Conservation (phyloP, 202 grass and related monocot species). For the Carex arenaria region DNA sequence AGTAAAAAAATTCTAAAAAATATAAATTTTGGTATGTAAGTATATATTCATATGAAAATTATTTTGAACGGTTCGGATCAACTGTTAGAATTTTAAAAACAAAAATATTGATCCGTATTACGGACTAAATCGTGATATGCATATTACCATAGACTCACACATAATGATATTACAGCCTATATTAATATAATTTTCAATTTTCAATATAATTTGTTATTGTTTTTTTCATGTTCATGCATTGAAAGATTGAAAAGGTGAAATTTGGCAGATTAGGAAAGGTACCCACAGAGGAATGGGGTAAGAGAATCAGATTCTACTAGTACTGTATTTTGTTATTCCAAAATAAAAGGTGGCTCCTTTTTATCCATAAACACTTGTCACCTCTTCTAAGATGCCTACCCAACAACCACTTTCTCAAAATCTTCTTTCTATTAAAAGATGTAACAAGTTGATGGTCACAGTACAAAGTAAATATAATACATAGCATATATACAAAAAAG, state of each 20-base stretch:
- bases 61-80: no score
- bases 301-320: conserved; percentile 12
- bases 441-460: background rate
- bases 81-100: no score
- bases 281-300: background rate
- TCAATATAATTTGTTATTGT: background rate
- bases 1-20: no score
- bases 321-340: background rate
- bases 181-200: background rate
- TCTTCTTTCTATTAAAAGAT: background rate
- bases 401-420: background rate
- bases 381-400: background rate
- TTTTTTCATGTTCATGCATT: background rate
- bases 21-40: no score
- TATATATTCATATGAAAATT: no score
- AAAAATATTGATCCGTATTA: no score
- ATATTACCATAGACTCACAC: no score
- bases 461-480: background rate
- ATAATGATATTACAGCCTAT: background rate
- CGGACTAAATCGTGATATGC: no score
- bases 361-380: background rate
- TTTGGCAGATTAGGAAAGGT: conserved; percentile 12
- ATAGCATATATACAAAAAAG: background rate
- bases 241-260: conserved; percentile 2
- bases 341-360: conserved; percentile 2